Percentiles rank a stretch among this genome's conserved stretches.
Evolutionary conservation across 108 stramenopile species (phyloP).

Genomic region (Aureococcus anophagefferens): DNA sequence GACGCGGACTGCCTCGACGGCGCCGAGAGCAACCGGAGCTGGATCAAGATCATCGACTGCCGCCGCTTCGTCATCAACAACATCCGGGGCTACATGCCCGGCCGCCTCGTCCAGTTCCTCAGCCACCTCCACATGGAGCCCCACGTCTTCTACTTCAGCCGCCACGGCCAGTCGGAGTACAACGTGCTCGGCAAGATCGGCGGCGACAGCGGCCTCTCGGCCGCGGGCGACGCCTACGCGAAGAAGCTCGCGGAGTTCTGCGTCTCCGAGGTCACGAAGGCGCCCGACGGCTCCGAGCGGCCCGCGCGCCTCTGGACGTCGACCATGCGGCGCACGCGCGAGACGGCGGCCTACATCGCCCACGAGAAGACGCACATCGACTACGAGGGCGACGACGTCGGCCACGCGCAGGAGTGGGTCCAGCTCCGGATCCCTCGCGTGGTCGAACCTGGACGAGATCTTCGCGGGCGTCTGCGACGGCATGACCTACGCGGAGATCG

Average conservation of each 20-base stretch:
- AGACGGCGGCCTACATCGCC: conserved; percentile 83
- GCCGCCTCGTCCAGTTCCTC: conserved; percentile 79
- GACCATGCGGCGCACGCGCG: conserved; percentile 83
- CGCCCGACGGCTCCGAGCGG: not conserved
- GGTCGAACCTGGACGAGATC: conserved; percentile 83
- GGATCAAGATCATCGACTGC: conserved; percentile 74
- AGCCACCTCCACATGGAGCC: conserved; percentile 80
- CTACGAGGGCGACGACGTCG: not conserved
- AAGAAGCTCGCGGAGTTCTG: conserved; percentile 77
- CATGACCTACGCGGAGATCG: conserved; percentile 91
- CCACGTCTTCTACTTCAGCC: conserved; percentile 81
- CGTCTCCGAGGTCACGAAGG: conserved; percentile 20
- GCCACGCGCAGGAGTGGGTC: conserved; percentile 53
- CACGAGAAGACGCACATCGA: conserved; percentile 27
- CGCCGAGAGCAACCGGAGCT: conserved; percentile 54
- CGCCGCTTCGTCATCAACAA: conserved; percentile 70
- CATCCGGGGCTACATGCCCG: conserved; percentile 69
- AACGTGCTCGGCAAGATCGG: conserved; percentile 95
- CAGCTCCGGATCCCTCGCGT: conserved; percentile 64
- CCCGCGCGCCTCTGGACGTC: conserved; percentile 90
- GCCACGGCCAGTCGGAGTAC: conserved; percentile 97
- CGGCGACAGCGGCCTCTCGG: conserved; percentile 86
- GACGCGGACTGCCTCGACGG: conserved; percentile 10
- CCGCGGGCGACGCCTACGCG: conserved; percentile 78
- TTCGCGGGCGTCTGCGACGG: conserved; percentile 88